Conservation (phyloP, 108 stramenopile genomes). For the Fragilaria crotonensis region DNA sequence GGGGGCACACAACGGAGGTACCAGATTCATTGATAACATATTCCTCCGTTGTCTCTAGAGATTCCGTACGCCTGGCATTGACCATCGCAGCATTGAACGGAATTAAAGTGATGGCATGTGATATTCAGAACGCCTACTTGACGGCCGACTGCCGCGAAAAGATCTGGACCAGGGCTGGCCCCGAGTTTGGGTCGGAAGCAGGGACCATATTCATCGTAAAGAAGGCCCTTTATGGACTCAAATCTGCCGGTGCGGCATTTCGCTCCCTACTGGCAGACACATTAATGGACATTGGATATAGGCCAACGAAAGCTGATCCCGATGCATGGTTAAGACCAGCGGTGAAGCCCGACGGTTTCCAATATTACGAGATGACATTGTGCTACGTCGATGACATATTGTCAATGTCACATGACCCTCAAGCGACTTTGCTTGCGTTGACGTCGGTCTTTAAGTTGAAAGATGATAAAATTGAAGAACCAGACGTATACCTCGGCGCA, state of each 20-base stretch:
- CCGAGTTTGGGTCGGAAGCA: constrained; percentile 23
- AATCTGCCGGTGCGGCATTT: no score
- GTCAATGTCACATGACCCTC: no score
- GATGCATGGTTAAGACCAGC: constrained; percentile 22
- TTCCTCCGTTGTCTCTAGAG: constrained; percentile 36
- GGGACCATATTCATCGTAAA: constrained; percentile 13
- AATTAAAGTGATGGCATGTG: constrained; percentile 24
- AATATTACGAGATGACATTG: no score
- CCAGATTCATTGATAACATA: constrained; percentile 22
- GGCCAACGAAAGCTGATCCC: constrained; percentile 14
- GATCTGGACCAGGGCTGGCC: no score
- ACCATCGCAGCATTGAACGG: constrained; percentile 28
- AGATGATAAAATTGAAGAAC: no score
- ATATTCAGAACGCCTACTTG: no score
- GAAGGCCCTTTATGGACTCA: constrained; percentile 30
- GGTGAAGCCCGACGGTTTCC: constrained; percentile 10
- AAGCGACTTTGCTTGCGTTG: no score
- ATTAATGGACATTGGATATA: background rate
- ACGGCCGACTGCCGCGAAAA: no score
- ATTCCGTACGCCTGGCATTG: constrained; percentile 25
- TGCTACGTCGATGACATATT: no score
- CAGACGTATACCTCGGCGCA: no score
- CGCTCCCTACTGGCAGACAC: constrained; percentile 1
- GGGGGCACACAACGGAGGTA: constrained; percentile 14
- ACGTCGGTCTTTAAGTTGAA: no score